These are phyloP conservation scores for Dactylellina cionopaga DNA, from an alignment of 2,329 filamentous ascomycete species.

Conservation along the genomic window DNA sequence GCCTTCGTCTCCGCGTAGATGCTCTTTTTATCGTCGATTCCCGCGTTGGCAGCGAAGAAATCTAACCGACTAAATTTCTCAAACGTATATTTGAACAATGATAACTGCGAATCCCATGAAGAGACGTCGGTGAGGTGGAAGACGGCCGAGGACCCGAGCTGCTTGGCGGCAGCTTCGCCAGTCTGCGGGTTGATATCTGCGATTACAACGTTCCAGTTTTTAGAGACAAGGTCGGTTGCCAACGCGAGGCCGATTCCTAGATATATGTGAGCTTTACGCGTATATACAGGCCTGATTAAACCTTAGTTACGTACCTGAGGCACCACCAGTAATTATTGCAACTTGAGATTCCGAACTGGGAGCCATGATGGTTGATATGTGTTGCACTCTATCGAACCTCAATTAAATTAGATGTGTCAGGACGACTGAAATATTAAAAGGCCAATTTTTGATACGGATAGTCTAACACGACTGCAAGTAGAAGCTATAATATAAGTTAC, in stretches of 20 bases:
- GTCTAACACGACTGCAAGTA: too few relatives aligned
- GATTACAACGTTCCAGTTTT: conserved; percentile 62
- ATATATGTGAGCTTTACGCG: background rate
- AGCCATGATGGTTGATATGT: background rate
- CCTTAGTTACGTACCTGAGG: too few relatives aligned
- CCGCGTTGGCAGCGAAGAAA: conserved; percentile 63
- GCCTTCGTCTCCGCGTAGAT: conserved; percentile 59
- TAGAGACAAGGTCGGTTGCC: conserved; percentile 61
- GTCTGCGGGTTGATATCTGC: conserved; percentile 61
- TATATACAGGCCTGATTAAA: too few relatives aligned
- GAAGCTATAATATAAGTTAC: too few relatives aligned
- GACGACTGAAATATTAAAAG: too few relatives aligned
- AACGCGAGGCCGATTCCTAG: conserved; percentile 61
- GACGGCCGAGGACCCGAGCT: conserved; percentile 30
- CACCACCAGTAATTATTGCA: conserved; percentile 64
- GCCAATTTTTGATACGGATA: too few relatives aligned
- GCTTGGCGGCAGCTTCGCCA: conserved; percentile 22
- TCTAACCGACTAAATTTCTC: conserved; percentile 62
- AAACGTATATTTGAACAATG: conserved; percentile 61
- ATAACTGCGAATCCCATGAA: conserved; percentile 60
- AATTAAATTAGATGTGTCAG: too few relatives aligned
- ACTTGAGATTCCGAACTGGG: conserved; percentile 56
- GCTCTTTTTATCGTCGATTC: conserved; percentile 61
- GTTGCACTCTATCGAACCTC: conserved; percentile 18
- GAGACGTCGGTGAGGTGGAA: conserved; percentile 60